A percentile compares a stretch with the other conserved stretches of the same genome.
These are phyloP conservation scores for Reticulascus tulasneorum DNA, from an alignment of 2,329 filamentous ascomycete species.

Conservation along the genomic window DNA sequence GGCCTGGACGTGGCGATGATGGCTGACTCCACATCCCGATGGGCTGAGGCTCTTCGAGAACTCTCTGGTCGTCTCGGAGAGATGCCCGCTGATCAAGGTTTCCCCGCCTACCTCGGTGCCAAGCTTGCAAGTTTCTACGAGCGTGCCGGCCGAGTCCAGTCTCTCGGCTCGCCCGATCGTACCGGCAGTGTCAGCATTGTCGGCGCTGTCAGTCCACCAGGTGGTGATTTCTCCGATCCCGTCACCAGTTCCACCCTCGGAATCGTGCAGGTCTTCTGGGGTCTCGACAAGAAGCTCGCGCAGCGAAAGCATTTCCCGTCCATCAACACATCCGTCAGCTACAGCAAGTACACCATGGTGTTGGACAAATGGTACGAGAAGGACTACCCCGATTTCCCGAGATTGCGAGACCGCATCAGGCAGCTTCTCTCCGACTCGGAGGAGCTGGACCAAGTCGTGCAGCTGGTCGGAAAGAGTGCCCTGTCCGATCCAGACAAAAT, in stretches of 20 bases:
- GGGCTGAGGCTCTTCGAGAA: constrained; percentile 98
- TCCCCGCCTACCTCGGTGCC: constrained; percentile 93
- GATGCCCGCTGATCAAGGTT: constrained; percentile 99
- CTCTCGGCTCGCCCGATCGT: constrained; percentile 84
- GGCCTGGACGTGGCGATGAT: constrained; percentile 99
- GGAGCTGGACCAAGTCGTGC: constrained; percentile 96
- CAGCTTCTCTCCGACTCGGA: constrained; percentile 92
- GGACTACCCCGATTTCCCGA: constrained; percentile 89
- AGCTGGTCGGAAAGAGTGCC: constrained; percentile 95
- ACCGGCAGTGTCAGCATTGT: constrained; percentile 95
- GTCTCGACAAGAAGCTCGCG: constrained; percentile 98
- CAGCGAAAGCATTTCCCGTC: constrained; percentile 99
- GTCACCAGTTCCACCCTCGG: constrained; percentile 89
- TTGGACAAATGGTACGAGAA: constrained; percentile 94
- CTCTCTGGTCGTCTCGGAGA: constrained; percentile 97
- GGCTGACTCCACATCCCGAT: constrained; percentile 96
- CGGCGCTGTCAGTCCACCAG: constrained; percentile 92
- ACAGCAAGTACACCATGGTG: constrained; percentile 90
- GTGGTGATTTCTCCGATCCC: constrained; percentile 98
- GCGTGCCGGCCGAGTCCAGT: constrained; percentile 82
- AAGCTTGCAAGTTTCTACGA: constrained; percentile 99
- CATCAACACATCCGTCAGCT: constrained; percentile 90
- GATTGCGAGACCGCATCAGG: constrained; percentile 87
- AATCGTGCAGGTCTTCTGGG: constrained; percentile 99
- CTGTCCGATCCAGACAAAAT: constrained; percentile 98